Percentiles rank a stretch among this genome's conserved stretches.
phyloP scores from a whole-genome alignment of 163 green algal species.

The Chlamydomonas reinhardtii region DNA sequence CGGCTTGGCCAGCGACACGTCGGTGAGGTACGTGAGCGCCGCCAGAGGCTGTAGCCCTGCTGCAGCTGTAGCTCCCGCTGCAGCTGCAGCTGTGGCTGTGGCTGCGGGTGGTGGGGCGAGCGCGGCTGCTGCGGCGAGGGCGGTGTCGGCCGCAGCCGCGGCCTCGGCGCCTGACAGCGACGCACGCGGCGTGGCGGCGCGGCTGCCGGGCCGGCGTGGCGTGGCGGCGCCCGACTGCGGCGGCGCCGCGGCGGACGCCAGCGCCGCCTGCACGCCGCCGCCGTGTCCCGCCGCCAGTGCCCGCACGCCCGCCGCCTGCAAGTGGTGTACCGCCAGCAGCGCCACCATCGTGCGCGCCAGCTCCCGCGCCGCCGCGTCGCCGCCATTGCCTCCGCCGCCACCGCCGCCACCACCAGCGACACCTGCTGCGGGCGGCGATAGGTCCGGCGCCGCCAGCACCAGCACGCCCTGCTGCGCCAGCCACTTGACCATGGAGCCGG shows the following conservation, averaged over 20 bases:
- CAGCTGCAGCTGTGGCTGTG: too few species aligned
- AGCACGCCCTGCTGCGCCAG: slow-evolving; percentile 32
- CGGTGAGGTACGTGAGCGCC: slow-evolving; percentile 20
- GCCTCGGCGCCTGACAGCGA: neutral
- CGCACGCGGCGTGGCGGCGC: neutral
- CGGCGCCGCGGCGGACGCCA: neutral
- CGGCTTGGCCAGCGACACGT: slow-evolving; percentile 30
- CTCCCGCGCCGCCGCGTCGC: neutral
- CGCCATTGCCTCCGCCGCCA: neutral
- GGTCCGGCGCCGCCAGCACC: slow-evolving; percentile 31
- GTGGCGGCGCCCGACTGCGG: neutral
- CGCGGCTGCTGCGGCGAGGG: neutral
- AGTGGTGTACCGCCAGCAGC: slow-evolving; percentile 25
- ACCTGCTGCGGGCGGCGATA: neutral
- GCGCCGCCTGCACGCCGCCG: neutral
- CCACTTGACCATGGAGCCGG: slow-evolving; percentile 41
- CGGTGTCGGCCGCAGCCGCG: too few species aligned
- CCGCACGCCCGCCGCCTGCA: slow-evolving; percentile 3
- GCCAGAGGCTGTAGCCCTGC: slow-evolving; percentile 19
- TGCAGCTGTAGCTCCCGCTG: too few species aligned
- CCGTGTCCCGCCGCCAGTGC: neutral
- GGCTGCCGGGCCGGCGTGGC: slow-evolving; percentile 6
- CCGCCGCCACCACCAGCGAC: neutral
- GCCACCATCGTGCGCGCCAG: slow-evolving; percentile 32
- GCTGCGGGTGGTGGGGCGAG: neutral